Percentiles rank a stretch among this genome's conserved stretches.
These are phyloP conservation scores for Fusarium proliferatum DNA, from an alignment of 2,329 filamentous ascomycete genomes.

Conservation along the genomic window DNA sequence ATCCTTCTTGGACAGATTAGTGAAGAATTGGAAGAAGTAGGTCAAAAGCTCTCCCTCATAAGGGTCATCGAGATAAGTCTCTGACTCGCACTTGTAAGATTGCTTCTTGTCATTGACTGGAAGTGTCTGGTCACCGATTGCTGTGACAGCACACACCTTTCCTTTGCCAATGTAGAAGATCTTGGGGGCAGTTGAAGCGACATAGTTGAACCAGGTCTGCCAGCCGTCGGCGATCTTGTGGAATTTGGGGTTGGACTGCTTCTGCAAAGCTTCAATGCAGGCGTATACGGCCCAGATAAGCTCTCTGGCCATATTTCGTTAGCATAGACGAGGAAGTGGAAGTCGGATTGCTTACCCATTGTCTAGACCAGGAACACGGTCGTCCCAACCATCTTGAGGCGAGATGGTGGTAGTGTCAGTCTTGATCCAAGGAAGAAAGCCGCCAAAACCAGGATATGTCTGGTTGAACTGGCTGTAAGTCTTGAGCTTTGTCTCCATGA, in stretches of 20 bases:
- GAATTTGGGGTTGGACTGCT: conserved; percentile 34
- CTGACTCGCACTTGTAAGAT: conserved; percentile 52
- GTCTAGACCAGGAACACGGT: conserved; percentile 54
- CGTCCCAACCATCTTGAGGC: conserved; percentile 52
- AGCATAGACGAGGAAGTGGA: accelerated
- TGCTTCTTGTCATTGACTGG: conserved; percentile 44
- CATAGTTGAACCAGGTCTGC: conserved; percentile 55
- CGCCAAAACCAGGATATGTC: conserved; percentile 55
- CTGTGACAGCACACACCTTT: conserved; percentile 54
- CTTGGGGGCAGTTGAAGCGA: conserved; percentile 50
- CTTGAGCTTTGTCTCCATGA: conserved; percentile 53
- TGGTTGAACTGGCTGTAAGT: conserved; percentile 55
- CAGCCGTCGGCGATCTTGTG: conserved; percentile 49
- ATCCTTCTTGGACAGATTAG: conserved; percentile 46
- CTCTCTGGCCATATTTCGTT: conserved; percentile 40
- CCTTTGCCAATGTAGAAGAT: conserved; percentile 54
- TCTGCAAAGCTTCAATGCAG: conserved; percentile 52
- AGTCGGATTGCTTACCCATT: conserved; percentile 48
- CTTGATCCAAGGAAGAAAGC: conserved; percentile 54
- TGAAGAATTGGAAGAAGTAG: conserved; percentile 55
- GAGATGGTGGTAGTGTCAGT: conserved; percentile 46
- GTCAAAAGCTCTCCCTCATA: conserved; percentile 58
- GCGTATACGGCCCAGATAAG: conserved; percentile 57
- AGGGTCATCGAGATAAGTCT: conserved; percentile 52
- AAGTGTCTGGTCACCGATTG: conserved; percentile 50